These are phyloP conservation scores for Irineochytrium annulatum DNA, from an alignment of 192 early-diverging fungal species.

Conservation along the genomic window DNA sequence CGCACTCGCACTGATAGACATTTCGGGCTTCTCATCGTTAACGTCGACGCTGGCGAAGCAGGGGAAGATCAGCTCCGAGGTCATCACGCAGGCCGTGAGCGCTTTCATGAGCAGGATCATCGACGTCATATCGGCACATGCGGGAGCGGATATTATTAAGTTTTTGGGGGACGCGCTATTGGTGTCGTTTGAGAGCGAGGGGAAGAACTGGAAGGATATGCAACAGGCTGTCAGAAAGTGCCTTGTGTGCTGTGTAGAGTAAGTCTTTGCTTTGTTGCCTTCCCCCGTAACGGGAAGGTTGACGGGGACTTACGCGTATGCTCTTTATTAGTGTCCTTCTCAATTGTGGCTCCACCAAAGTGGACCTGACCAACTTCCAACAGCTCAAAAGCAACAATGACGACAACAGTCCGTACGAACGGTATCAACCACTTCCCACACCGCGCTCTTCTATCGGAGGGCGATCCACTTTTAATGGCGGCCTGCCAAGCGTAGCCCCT, in stretches of 20 bases:
- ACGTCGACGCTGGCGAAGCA: constrained; percentile 27
- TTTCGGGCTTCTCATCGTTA: constrained; percentile 28
- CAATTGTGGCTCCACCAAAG: constrained; percentile 3
- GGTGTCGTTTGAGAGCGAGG: constrained; percentile 21
- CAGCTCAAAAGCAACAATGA: too few species aligned
- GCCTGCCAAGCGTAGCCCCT: too few species aligned
- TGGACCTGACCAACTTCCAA: background rate
- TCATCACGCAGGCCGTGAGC: constrained; percentile 28
- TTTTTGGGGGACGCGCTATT: constrained; percentile 28
- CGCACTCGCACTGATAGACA: constrained; percentile 25
- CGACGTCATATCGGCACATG: constrained; percentile 24
- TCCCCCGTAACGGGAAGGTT: too few species aligned
- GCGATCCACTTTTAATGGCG: too few species aligned
- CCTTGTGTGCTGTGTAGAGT: constrained; percentile 28
- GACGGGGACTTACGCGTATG: too few species aligned
- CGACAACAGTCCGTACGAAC: too few species aligned
- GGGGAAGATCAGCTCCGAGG: constrained; percentile 21
- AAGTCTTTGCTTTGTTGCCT: background rate
- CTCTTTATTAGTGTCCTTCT: background rate
- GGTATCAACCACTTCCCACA: too few species aligned
- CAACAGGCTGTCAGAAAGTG: constrained; percentile 14
- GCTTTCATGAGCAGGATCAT: constrained; percentile 31
- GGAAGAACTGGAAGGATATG: constrained; percentile 12
- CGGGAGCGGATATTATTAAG: constrained; percentile 28
- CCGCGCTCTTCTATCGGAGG: too few species aligned